Evolutionary conservation across 805 yeast genomes (phyloP).

Genomic region (Metschnikowia similis): DNA sequence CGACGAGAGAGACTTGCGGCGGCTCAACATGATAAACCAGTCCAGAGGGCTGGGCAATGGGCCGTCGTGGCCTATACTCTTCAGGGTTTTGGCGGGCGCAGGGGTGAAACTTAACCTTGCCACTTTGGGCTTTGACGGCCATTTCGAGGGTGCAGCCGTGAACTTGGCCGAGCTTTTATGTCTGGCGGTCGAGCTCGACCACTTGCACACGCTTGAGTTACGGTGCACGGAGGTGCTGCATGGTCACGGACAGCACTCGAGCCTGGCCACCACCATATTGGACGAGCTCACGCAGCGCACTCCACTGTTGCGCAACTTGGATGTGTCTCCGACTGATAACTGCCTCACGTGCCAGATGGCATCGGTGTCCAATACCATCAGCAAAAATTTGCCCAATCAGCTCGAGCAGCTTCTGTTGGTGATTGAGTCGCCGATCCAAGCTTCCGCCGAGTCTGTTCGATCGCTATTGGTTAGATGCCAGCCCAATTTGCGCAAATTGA

Average conservation of each 20-base stretch:
- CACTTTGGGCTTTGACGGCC: conserved; percentile 22
- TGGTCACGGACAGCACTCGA: conserved; percentile 14
- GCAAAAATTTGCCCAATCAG: conserved; percentile 6
- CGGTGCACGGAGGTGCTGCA: conserved; percentile 22
- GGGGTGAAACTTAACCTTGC: conserved; percentile 6
- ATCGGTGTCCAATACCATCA: conserved; percentile 1
- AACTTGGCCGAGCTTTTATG: conserved; percentile 8
- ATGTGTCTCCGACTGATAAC: conserved; percentile 9
- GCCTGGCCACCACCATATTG: conserved; percentile 4
- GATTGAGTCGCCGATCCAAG: conserved; percentile 8
- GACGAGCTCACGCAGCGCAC: conserved; percentile 7
- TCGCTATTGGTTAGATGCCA: conserved; percentile 4
- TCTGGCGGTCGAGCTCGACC: conserved; percentile 13
- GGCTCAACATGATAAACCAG: conserved; percentile 17
- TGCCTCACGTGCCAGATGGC: conserved; percentile 12
- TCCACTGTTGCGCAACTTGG: conserved; percentile 6
- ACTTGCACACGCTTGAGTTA: conserved; percentile 14
- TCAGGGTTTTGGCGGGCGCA: conserved; percentile 7
- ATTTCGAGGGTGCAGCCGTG: conserved; percentile 15
- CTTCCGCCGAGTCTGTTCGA: conserved; percentile 3
- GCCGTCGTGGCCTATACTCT: conserved; percentile 22
- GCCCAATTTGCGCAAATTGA: conserved; percentile 2
- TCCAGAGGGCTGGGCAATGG: conserved; percentile 1
- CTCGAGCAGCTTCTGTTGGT: conserved; percentile 5
- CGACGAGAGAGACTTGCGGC: conserved; percentile 10